Conservation (phyloP, 768 basidiomycete species). For the Pholiota microspora region DNA sequence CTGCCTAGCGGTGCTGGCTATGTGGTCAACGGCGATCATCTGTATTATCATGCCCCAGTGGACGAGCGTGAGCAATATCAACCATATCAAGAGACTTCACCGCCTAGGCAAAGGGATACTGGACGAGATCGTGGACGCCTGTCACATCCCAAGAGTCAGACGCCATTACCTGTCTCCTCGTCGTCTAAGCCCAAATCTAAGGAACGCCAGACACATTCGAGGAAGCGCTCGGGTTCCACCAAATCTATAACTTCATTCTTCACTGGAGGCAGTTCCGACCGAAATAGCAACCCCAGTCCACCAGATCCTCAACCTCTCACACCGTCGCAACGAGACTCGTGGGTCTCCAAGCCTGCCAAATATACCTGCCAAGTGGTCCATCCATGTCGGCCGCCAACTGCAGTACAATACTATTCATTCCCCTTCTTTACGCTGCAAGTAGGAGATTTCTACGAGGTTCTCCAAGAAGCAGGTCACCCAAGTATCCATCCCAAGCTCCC, state of each 20-base stretch:
- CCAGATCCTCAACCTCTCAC: constrained; percentile 23
- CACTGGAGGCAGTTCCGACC: constrained; percentile 19
- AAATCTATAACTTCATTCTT: constrained; percentile 35
- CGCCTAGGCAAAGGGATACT: constrained; percentile 15
- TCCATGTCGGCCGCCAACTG: constrained; percentile 60
- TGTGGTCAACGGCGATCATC: constrained; percentile 14
- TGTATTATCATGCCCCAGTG: constrained; percentile 15
- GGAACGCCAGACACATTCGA: constrained; percentile 21
- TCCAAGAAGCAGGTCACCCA: constrained; percentile 80
- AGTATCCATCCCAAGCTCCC: constrained; percentile 71
- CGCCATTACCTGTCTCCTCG: constrained; percentile 2
- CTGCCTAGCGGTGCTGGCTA: constrained; percentile 15
- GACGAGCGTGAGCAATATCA: constrained; percentile 13
- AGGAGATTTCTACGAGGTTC: constrained; percentile 62
- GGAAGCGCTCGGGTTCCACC: constrained; percentile 33
- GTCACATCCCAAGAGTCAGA: constrained; percentile 7
- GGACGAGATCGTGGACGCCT: constrained; percentile 10
- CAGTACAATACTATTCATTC: constrained; percentile 66
- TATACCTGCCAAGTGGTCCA: constrained; percentile 72
- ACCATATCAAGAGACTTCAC: constrained; percentile 10
- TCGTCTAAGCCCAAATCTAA: constrained; percentile 18
- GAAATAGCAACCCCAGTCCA: constrained; percentile 12
- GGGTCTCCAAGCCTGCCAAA: constrained; percentile 47
- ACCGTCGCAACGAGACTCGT: constrained; percentile 36
- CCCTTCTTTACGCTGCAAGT: constrained; percentile 74